A percentile compares a stretch with the other conserved stretches of the same genome.
phyloP scores from a whole-genome alignment of 2,329 filamentous ascomycete species.

The Cordyceps cicadae region DNA sequence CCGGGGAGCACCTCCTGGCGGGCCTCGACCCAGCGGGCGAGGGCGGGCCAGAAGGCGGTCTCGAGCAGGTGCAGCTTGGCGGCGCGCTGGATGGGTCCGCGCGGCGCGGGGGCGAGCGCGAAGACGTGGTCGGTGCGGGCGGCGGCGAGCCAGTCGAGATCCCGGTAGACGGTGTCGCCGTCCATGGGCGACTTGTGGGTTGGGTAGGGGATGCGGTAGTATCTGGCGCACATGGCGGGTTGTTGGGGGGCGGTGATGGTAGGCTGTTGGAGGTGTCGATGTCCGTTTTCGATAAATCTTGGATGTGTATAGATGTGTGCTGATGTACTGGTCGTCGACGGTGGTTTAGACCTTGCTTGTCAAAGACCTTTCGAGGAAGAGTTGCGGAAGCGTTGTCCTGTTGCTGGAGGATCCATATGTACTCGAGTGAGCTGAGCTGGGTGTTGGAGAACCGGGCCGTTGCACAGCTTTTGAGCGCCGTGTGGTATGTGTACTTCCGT shows the following conservation, averaged over 20 bases:
- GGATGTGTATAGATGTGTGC: not conserved
- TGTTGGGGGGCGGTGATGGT: too few relatives aligned
- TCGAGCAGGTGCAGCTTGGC: constrained; percentile 18
- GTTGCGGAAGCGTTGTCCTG: constrained; percentile 10
- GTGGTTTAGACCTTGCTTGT: not conserved
- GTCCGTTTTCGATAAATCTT: not conserved
- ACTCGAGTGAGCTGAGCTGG: not conserved
- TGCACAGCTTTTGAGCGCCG: not conserved
- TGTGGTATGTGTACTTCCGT: not conserved
- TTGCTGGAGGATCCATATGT: constrained; percentile 9
- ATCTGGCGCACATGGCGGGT: constrained; percentile 6
- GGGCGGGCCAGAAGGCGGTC: constrained; percentile 19
- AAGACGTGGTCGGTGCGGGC: constrained; percentile 17
- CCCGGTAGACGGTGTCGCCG: constrained; percentile 17
- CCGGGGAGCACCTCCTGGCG: constrained; percentile 17
- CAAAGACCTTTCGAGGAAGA: constrained; percentile 6
- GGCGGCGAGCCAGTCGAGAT: constrained; percentile 17
- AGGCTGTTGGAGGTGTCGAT: not conserved
- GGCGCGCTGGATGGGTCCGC: constrained; percentile 12
- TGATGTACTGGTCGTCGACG: not conserved
- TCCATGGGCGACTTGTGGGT: constrained; percentile 19
- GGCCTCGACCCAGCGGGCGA: constrained; percentile 19
- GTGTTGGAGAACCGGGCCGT: not conserved
- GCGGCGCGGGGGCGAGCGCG: constrained; percentile 11
- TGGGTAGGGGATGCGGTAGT: constrained; percentile 16